A percentile compares a stretch with the other conserved stretches of the same genome.
Evolutionary conservation across 768 basidiomycete genomes (phyloP).

Genomic region (Multifurca ochricompacta): DNA sequence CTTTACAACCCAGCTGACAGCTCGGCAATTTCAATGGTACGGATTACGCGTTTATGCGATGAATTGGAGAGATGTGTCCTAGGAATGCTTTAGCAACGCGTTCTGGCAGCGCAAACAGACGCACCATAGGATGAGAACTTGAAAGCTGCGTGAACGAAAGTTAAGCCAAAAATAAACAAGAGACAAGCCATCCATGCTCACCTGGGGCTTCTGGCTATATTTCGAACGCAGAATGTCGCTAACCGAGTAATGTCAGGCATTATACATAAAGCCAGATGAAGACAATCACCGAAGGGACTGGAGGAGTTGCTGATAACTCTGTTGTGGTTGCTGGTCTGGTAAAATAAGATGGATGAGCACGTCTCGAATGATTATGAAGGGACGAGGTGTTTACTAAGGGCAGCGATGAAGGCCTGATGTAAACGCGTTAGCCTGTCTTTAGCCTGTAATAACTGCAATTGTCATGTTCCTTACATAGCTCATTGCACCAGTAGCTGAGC

Average conservation of each 20-base stretch:
- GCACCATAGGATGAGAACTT: conserved; percentile 64
- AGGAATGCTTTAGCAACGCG: background rate
- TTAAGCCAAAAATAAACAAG: background rate
- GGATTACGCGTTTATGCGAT: conserved; percentile 22
- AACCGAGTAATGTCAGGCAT: background rate
- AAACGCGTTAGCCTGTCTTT: background rate
- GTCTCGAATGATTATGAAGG: background rate
- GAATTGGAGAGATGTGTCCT: conserved; percentile 30
- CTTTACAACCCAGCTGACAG: background rate
- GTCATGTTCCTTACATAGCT: conserved; percentile 48
- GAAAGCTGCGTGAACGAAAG: conserved; percentile 35
- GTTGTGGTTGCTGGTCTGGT: conserved; percentile 41
- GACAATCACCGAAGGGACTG: conserved; percentile 41
- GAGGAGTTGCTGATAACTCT: conserved; percentile 60
- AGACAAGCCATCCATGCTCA: background rate
- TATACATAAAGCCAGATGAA: background rate
- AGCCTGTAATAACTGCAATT: no score
- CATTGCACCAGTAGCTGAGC: conserved; percentile 73
- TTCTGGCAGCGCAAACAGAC: conserved; percentile 9
- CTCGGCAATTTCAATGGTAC: background rate
- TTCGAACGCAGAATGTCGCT: conserved; percentile 49
- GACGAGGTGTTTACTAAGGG: conserved; percentile 38
- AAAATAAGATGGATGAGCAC: background rate
- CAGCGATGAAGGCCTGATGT: conserved; percentile 53
- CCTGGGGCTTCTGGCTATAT: conserved; percentile 65